Evolutionary conservation across 768 basidiomycete species (phyloP).

Genomic region (Cystoderma amianthinum): DNA sequence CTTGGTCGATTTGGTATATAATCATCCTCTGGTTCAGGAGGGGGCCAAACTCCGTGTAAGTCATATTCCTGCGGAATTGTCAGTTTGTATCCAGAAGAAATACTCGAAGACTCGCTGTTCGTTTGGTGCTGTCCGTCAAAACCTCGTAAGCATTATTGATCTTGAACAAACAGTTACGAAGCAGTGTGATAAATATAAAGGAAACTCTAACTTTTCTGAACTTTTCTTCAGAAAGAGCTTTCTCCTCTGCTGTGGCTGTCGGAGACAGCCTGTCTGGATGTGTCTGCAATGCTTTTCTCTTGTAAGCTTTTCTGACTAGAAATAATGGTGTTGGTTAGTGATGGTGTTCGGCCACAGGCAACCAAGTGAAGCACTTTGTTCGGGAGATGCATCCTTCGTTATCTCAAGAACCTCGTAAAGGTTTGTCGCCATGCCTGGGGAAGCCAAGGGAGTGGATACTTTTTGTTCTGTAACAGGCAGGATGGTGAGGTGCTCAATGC

Average conservation of each 20-base stretch:
- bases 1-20: constrained; percentile 12
- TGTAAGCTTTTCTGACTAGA: constrained; percentile 76
- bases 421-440: constrained; percentile 37
- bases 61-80: constrained; percentile 70
- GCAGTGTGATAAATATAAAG: background rate
- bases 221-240: constrained; percentile 51
- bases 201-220: constrained; percentile 26
- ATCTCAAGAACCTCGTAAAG: constrained; percentile 65
- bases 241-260: constrained; percentile 50
- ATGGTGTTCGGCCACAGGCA: background rate
- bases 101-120: constrained; percentile 39
- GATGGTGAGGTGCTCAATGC: constrained; percentile 1
- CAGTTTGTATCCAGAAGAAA: no score
- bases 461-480: constrained; percentile 6
- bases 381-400: constrained; percentile 43
- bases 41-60: constrained; percentile 68
- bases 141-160: constrained; percentile 79
- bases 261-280: constrained; percentile 69
- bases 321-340: background rate
- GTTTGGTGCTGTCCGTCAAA: constrained; percentile 52
- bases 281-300: constrained; percentile 60
- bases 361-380: constrained; percentile 48
- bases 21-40: constrained; percentile 34
- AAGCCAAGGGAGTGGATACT: constrained; percentile 3
- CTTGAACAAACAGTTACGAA: constrained; percentile 22